Evolutionary conservation across 441 rosid species (phyloP).

Genomic region (Lepidium campestre): DNA sequence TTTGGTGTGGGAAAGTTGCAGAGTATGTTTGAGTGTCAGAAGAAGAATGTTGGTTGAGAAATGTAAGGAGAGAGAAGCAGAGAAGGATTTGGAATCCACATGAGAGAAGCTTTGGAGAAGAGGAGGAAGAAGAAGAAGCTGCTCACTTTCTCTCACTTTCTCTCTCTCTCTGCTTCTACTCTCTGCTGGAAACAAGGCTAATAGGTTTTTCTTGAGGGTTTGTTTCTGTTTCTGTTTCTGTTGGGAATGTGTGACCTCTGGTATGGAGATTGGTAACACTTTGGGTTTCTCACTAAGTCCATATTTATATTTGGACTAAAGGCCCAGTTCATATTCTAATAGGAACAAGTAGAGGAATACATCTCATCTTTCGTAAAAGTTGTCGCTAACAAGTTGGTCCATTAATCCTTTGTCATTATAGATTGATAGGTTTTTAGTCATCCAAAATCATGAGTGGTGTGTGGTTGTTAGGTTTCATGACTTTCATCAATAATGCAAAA

Average conservation of each 20-base stretch:
- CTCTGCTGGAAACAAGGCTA: slow-evolving; percentile 1
- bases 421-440: too few relatives aligned
- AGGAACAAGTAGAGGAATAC: neutral
- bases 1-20: neutral
- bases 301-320: neutral
- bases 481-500: too few relatives aligned
- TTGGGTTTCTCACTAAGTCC: neutral
- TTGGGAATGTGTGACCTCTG: neutral
- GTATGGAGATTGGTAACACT: neutral
- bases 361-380: too few relatives aligned
- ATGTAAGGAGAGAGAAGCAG: slow-evolving; percentile 10
- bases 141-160: neutral
- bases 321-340: neutral
- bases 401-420: too few relatives aligned
- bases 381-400: too few relatives aligned
- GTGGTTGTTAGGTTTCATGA: too few relatives aligned
- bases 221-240: neutral
- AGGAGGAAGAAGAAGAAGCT: slow-evolving; percentile 14
- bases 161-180: slow-evolving; percentile 5
- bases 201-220: slow-evolving; percentile 2
- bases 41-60: slow-evolving; percentile 23
- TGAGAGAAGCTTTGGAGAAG: slow-evolving; percentile 4
- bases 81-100: neutral
- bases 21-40: neutral
- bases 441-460: too few relatives aligned